These are phyloP conservation scores for Ustilago sp. DNA, from an alignment of 1,284 basidiomycete species.

Conservation along the genomic window DNA sequence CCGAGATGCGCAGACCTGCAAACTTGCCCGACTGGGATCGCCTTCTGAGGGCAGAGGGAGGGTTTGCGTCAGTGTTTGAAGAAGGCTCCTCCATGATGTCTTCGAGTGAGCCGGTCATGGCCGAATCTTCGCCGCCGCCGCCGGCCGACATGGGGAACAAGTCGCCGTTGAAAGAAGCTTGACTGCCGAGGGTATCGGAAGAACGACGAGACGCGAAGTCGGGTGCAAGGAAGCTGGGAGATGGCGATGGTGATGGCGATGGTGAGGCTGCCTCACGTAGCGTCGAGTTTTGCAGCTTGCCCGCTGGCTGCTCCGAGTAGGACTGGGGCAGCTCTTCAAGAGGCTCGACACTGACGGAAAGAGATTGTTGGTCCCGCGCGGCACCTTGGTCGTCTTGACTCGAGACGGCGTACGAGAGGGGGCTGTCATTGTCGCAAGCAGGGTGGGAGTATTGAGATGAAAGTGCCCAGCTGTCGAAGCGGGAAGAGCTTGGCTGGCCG, in stretches of 20 bases:
- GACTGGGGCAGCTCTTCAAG: conserved; percentile 25
- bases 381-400: conserved; percentile 21
- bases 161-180: conserved; percentile 16
- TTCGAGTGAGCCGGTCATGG: conserved; percentile 25
- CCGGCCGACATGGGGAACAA: conserved; percentile 18
- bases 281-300: conserved; percentile 26
- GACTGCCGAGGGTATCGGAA: background rate
- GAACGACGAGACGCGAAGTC: conserved; percentile 5
- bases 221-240: conserved; percentile 1
- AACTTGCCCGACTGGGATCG: conserved; percentile 51
- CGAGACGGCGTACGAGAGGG: conserved; percentile 22
- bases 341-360: conserved; percentile 37
- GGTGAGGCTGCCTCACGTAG: conserved; percentile 16
- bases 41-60: background rate
- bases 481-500: conserved; percentile 15
- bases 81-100: conserved; percentile 50
- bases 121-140: conserved; percentile 13
- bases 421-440: conserved; percentile 18
- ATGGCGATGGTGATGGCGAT: conserved; percentile 1
- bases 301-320: conserved; percentile 39
- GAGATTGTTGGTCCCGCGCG: background rate
- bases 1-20: conserved; percentile 44
- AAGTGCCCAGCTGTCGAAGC: conserved; percentile 51
- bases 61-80: background rate
- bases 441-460: conserved; percentile 14